Evolutionary conservation across 2,329 filamentous ascomycete species (phyloP).

Genomic region (Aureobasidium uvarum): DNA sequence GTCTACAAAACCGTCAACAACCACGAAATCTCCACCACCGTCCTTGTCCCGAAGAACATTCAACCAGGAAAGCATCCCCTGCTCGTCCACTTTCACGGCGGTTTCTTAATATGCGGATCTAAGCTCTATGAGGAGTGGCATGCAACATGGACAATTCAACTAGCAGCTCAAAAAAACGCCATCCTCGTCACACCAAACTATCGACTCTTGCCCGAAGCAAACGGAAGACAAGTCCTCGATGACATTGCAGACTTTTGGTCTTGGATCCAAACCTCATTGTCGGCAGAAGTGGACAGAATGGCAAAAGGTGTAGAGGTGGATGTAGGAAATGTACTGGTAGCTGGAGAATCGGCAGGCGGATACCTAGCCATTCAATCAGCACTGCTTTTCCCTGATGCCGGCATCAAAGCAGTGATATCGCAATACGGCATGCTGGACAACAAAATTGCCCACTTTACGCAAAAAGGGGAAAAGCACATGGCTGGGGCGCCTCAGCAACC

Average conservation of each 20-base stretch:
- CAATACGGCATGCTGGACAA: conserved; percentile 40
- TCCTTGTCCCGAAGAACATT: conserved; percentile 44
- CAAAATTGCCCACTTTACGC: conserved; percentile 30
- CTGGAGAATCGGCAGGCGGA: conserved; percentile 44
- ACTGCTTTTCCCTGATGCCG: conserved; percentile 6
- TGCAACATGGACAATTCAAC: conserved; percentile 40
- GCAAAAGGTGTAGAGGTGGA: conserved; percentile 32
- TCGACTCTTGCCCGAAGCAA: conserved; percentile 53
- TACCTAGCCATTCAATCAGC: conserved; percentile 41
- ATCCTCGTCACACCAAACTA: conserved; percentile 52
- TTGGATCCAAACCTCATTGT: conserved; percentile 41
- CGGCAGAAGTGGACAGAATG: conserved; percentile 25
- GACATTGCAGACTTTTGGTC: conserved; percentile 52
- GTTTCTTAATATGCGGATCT: conserved; percentile 41
- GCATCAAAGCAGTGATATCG: conserved; percentile 36
- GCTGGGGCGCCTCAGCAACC: conserved; percentile 24
- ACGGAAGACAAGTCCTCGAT: conserved; percentile 47
- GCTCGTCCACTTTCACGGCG: conserved; percentile 48
- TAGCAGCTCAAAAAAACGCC: conserved; percentile 43
- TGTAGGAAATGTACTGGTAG: conserved; percentile 35
- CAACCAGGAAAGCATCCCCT: conserved; percentile 40
- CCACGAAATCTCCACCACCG: conserved; percentile 41
- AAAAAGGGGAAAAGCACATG: conserved; percentile 25
- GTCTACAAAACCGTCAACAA: conserved; percentile 45
- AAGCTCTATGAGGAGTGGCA: conserved; percentile 23